A percentile compares a stretch with the other conserved stretches of the same genome.
Evolutionary conservation across 768 basidiomycete genomes (phyloP).

Genomic region (Suillus variegatus): DNA sequence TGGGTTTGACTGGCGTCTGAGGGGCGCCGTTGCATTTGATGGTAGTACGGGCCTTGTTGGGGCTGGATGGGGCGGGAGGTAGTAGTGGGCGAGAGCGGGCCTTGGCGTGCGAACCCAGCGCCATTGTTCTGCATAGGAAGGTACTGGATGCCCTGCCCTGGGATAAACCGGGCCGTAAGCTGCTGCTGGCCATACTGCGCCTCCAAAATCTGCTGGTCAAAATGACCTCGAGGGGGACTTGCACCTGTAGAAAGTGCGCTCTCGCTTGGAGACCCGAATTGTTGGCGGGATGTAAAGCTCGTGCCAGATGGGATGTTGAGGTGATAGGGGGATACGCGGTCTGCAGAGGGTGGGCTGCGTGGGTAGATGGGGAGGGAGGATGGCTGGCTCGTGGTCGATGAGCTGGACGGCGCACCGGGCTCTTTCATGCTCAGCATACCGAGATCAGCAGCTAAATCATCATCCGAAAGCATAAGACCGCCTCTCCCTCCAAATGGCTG

Average conservation of each 20-base stretch:
- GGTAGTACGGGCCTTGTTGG: slow-evolving; percentile 31
- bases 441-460: slow-evolving; percentile 76
- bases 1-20: slow-evolving; percentile 36
- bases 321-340: slow-evolving; percentile 58
- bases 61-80: slow-evolving; percentile 28
- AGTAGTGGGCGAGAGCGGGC: slow-evolving; percentile 55
- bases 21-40: slow-evolving; percentile 39
- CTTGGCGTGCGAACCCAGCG: slow-evolving; percentile 39
- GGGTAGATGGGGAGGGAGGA: slow-evolving; percentile 78
- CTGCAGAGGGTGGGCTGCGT: slow-evolving; percentile 58
- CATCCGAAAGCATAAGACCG: slow-evolving; percentile 72
- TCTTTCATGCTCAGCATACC: slow-evolving; percentile 59
- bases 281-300: slow-evolving; percentile 48
- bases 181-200: slow-evolving; percentile 32
- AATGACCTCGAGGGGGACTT: slow-evolving; percentile 49
- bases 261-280: slow-evolving; percentile 62
- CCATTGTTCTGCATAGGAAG: slow-evolving; percentile 39
- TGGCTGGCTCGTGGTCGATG: slow-evolving; percentile 56
- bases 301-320: slow-evolving; percentile 53
- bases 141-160: slow-evolving; percentile 66
- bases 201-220: slow-evolving; percentile 49
- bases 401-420: slow-evolving; percentile 21
- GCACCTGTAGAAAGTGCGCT: slow-evolving; percentile 52
- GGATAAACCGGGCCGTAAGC: slow-evolving; percentile 61
- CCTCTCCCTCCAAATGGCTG: slow-evolving; percentile 47